These are phyloP conservation scores for Zygosaccharomyces siamensis DNA, from an alignment of 805 yeast genomes.

Conservation along the genomic window DNA sequence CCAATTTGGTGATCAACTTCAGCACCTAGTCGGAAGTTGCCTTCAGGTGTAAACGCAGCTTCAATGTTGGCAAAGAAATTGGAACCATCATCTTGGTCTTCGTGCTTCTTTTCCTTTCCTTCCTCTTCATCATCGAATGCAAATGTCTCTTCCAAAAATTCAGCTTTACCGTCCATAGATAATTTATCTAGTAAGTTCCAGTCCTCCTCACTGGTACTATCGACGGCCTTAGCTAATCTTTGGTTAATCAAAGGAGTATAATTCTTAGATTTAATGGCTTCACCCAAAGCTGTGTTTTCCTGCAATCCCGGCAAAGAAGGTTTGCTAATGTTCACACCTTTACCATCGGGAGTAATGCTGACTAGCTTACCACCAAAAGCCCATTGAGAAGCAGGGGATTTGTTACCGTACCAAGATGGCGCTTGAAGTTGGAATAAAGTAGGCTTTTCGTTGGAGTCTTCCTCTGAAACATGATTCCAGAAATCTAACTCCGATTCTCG, in stretches of 20 bases:
- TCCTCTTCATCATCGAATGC: conserved; percentile 34
- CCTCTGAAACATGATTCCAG: conserved; percentile 72
- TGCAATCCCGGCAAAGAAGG: conserved; percentile 39
- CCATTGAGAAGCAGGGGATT: conserved; percentile 63
- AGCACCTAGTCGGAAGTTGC: conserved; percentile 46
- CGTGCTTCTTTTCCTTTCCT: conserved; percentile 15
- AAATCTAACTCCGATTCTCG: conserved; percentile 62
- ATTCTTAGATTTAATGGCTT: conserved; percentile 54
- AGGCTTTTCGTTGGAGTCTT: conserved; percentile 68
- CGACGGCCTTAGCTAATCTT: conserved; percentile 42
- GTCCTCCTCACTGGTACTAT: conserved; percentile 47
- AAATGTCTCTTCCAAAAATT: conserved; percentile 45
- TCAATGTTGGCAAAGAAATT: conserved; percentile 38
- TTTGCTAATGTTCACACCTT: conserved; percentile 36
- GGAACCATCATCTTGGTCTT: conserved; percentile 30
- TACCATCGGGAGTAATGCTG: conserved; percentile 42
- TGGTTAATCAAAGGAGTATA: conserved; percentile 51
- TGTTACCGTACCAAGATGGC: conserved; percentile 81
- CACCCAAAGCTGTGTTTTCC: conserved; percentile 41
- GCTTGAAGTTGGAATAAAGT: conserved; percentile 65
- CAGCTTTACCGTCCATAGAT: conserved; percentile 45
- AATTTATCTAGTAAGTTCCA: conserved; percentile 60
- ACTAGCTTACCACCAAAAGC: conserved; percentile 94
- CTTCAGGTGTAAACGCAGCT: conserved; percentile 44
- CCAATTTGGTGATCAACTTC: conserved; percentile 44